Base-by-base conservation (phyloP, 176 grass and related monocot species). In the Oryza meridionalis region DNA sequence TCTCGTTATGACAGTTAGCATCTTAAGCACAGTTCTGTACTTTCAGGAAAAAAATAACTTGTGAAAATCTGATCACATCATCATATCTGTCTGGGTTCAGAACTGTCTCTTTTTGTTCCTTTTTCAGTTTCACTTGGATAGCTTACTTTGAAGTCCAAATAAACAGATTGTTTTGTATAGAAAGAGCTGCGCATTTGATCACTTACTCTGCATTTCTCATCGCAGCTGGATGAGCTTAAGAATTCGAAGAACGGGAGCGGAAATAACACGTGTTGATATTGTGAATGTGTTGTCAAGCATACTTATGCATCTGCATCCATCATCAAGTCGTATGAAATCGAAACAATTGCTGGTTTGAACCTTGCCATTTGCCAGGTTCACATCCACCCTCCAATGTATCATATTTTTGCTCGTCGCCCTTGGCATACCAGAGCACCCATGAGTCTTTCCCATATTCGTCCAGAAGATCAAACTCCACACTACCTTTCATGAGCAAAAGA, bases 191-290 rank as follows among this genome's bases (percentile, higher is more conserved):
- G 29, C 29, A 76, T 80, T 77, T 84, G 7, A 66, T 70, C 1
- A 7, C 42, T n/a, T 80, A 42, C 42, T 79, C 25, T 62, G 0
- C 25, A 9, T 78, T 37, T 26, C 14, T 76, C 64, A 70, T 77
- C 80, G 71, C 94, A 96, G 94, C 67, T 96, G 73, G 94, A 93
- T 24, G 94, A 91, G 65, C 81, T 93, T 55, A 96, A 88, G 86
- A 91, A 75, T n/a, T 87, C 84, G 69, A 93, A 96, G 80, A 66
- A 68, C 4, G 76, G 81, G 87, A 90, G 89, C 72, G 85, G 86
- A 91, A 76, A 38, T 44, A 38, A 33, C 10, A 15, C 13, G 14
- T 79, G 67, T 32, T 74, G 82, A 81, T 42, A 67, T 80, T 79
- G 65, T 86, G 71, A 80, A 84, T 79, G 33, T 79, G 64, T 32